Base-by-base conservation (phyloP, 2,329 filamentous ascomycete species). In the Cercospora zeae-maydis region DNA sequence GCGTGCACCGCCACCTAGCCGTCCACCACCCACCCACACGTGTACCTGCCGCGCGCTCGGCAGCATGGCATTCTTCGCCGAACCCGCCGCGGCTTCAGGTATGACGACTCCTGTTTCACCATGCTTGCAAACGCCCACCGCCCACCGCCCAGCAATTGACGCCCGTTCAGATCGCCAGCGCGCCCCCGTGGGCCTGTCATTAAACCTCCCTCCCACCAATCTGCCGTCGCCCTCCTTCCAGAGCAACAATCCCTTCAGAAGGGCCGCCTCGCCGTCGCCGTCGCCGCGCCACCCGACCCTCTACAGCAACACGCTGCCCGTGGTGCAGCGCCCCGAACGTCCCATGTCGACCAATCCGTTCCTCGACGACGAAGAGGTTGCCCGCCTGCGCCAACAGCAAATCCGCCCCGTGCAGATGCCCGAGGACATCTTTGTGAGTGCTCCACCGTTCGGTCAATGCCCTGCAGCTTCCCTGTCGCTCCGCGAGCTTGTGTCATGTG, bases 181-280 rank as follows among this genome's bases (percentile, higher is more conserved):
- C 68, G 83, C 84, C 70, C 59, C 63, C 59, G 54, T 63, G 36
- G 66, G 66, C 55, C 42, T 67, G 24, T 57, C 62, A 21, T 60
- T 66, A 49, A 60, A 62, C 33, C 49, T 55, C 11, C 58, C 58
- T 16, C 57, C 57, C 42, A 36, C 27, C 45, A 52, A 52, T 36
- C 16, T 59, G 21, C 42, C 45, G 45, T 80, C 84, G 59, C 31
- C 89, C 75, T 88, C 87, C 77, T 84, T 92, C 62, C 78, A 79
- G 73, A 87, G 88, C 76, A 92, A 92, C 83, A 93, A 93, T 75
- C 90, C 90, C 66, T 93, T 85, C 74, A 88, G 89, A 80, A 86
- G 88, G 73, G 86, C 87, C 67, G 80, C 82, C 37, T 27, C 24
- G 24, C 24, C 24, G 6, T 27, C 24, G 24, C 24, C 24, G 6